Evolutionary conservation across 2,329 filamentous ascomycete genomes (phyloP), one percentile per base, ranked within the genome.

Genomic region (Fusarium setosum): DNA sequence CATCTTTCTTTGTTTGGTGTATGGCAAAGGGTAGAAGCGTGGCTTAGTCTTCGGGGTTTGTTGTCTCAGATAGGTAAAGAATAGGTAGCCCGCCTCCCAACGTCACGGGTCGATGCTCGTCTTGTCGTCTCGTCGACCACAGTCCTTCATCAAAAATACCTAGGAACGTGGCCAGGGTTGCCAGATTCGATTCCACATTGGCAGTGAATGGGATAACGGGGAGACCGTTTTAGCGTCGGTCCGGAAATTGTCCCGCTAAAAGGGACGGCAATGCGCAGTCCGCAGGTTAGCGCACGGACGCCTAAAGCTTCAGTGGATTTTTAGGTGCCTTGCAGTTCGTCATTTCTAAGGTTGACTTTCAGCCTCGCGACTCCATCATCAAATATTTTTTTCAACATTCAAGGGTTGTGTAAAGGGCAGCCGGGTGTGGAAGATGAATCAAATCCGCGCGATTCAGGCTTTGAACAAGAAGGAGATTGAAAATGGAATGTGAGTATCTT

Each of bases 401-500:
- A n/a, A 51, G 24, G 15, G 24, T 31, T 49, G 40, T 29, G 18
- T 34, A 40, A 15, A 17, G 10, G 49, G 20, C 35, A 49, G 40
- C 18, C 17, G 26, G 48, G 17, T 3, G 21, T 10, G 50, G 72
- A 82, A 69, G 24, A 99, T 99, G 96, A 97, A 99, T 77, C 91
- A 93, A 70, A 96, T 99, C 70, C 92, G 94, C 71, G 90, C 94
- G 59, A 96, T 97, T 62, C 92, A 97, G 77, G 89, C 91, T 76
- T 91, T 99, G 60, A 99, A 99, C 78, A 93, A 96, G 82, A 90
- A 90, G 70, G 96, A 99, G 80, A 92, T 99, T 63, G 94, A 97
- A 78, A 90, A 93, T 76, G 93, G 91, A 75, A 86, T 94, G 89
- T 91, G 77, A 77, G 90, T 84, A n/a, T n/a, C 20, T 23, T 4